Evolutionary conservation across 441 rosid genomes (phyloP).

Genomic region (Raphanus hybrid): DNA sequence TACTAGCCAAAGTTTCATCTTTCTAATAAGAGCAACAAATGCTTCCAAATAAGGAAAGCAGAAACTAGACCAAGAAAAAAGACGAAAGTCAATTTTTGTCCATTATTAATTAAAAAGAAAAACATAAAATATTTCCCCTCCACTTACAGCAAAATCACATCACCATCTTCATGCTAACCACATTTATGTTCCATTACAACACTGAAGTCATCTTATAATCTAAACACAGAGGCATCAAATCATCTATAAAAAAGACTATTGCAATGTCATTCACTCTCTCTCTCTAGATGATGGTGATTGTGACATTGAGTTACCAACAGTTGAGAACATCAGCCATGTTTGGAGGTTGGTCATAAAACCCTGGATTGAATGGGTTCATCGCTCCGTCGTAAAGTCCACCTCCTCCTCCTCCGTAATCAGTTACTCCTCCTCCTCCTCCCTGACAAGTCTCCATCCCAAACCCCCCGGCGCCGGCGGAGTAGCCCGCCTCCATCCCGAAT

Average conservation of each 20-base stretch:
- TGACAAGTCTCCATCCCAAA: constrained; percentile 33
- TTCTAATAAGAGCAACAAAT: constrained; percentile 29
- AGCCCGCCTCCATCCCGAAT: background rate
- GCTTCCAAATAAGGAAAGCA: constrained; percentile 28
- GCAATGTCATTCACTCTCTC: background rate
- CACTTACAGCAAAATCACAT: background rate
- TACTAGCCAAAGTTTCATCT: constrained; percentile 30
- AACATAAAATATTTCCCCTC: background rate
- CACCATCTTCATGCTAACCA: background rate
- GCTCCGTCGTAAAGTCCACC: too few species aligned
- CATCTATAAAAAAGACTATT: background rate
- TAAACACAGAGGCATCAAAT: background rate
- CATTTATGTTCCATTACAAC: background rate
- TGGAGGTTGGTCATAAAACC: too few species aligned
- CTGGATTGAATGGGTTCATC: too few species aligned
- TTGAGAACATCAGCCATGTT: too few species aligned
- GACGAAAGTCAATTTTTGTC: constrained; percentile 27
- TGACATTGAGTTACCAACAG: background rate
- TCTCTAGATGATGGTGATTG: background rate
- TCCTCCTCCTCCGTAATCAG: background rate
- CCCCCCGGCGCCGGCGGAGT: background rate
- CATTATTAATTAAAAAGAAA: background rate
- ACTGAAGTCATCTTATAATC: background rate
- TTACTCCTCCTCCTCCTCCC: background rate
- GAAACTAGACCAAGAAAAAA: background rate